Percentiles rank a stretch among this genome's conserved stretches.
Conservation (phyloP, 371 early-diverging fungal species). For the Lichtheimia corymbifera region DNA sequence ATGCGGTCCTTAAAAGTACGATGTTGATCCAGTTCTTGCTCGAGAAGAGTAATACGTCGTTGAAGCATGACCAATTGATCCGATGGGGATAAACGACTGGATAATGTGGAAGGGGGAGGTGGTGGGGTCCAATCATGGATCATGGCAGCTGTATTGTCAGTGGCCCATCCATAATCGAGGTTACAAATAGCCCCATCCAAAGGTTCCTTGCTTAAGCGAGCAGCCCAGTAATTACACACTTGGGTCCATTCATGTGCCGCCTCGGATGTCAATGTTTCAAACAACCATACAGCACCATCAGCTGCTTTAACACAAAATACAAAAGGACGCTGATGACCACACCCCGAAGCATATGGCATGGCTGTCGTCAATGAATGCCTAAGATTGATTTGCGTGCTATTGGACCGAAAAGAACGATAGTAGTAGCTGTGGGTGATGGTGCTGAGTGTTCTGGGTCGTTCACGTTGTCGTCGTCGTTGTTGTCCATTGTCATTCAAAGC, state of each 20-base stretch:
- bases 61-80: constrained; percentile 16
- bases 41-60: constrained; percentile 1
- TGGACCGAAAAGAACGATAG: too few relatives aligned
- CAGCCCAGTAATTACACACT: constrained; percentile 26
- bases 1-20: constrained; percentile 15
- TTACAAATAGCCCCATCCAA: constrained; percentile 33
- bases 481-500: not conserved
- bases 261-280: constrained; percentile 24
- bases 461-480: not conserved
- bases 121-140: constrained; percentile 31
- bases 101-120: constrained; percentile 22
- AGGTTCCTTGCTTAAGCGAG: constrained; percentile 29
- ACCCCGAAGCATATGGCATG: constrained; percentile 4
- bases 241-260: constrained; percentile 29
- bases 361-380: constrained; percentile 21
- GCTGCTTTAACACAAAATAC: constrained; percentile 34
- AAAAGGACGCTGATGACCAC: constrained; percentile 23
- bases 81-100: constrained; percentile 12
- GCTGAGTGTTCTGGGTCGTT: not conserved
- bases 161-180: constrained; percentile 38
- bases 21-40: constrained; percentile 23
- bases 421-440: not conserved
- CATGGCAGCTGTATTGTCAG: not conserved
- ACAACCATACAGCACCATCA: constrained; percentile 34
- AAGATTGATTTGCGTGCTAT: constrained; percentile 1